Percentiles rank a stretch among this genome's conserved stretches.
phyloP scores from a whole-genome alignment of 495 filamentous ascomycete genomes.

The Penicillium nucicola region DNA sequence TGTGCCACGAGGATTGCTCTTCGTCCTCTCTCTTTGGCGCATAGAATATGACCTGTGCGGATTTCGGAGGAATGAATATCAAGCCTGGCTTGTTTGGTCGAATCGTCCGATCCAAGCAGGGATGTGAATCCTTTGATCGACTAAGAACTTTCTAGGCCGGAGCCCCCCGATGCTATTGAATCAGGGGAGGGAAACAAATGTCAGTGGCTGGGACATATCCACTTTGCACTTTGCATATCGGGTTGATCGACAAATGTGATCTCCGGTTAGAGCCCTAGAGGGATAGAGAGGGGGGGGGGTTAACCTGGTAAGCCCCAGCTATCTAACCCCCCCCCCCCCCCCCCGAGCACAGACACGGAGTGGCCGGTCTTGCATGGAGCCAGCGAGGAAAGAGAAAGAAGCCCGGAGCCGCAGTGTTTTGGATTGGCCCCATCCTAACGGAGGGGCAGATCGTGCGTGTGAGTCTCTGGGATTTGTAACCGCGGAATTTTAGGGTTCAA shows the following conservation, averaged over 20 bases:
- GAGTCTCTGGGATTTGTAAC: neutral
- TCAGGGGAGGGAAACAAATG: too few relatives aligned
- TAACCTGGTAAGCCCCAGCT: too few relatives aligned
- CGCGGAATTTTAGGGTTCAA: neutral
- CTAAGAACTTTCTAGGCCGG: constrained; percentile 3
- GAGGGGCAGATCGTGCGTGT: constrained; percentile 1
- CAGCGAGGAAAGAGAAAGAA: constrained; percentile 9
- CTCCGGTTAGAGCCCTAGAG: too few relatives aligned
- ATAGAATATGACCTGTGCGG: neutral
- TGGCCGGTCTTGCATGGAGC: constrained; percentile 21
- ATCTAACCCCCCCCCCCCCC: neutral
- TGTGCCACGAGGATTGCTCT: constrained; percentile 3
- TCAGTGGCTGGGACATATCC: too few relatives aligned
- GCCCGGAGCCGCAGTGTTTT: constrained; percentile 4
- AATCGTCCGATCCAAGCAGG: constrained; percentile 17
- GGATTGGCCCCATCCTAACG: neutral
- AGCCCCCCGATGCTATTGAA: too few relatives aligned
- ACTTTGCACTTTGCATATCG: too few relatives aligned
- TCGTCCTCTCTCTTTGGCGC: neutral
- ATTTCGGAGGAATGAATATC: neutral
- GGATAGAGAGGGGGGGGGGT: too few relatives aligned
- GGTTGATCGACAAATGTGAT: too few relatives aligned
- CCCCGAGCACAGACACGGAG: constrained; percentile 22
- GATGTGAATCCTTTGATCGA: constrained; percentile 10
- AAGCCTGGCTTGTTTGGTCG: constrained; percentile 13